Base-by-base conservation (phyloP, 345 rosid species). In the Microcos paniculata region DNA sequence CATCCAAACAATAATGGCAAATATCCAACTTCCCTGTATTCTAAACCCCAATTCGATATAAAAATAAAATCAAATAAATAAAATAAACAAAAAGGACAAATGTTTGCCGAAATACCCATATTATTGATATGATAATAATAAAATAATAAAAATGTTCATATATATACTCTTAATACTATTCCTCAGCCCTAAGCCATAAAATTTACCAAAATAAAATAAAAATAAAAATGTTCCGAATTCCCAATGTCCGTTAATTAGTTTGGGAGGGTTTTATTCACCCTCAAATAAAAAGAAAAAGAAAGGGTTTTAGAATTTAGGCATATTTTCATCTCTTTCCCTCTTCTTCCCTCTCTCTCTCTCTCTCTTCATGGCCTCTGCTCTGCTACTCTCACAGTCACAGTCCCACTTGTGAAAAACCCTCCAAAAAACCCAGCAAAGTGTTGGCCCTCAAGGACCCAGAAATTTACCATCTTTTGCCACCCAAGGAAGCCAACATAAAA, bases 271-370 rank as follows among this genome's bases (percentile, higher is more conserved):
- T 68, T 46, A 48, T 48, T 68, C 48, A 67, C 40, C 35, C 75
- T 35, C 24, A 15, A 6, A 72, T 3, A 5, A 11, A 18, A 9
- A 56, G 16, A 14, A 35, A 30, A 35, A 24, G 45, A 38, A 67
- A 81, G 85, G 84, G 85, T 82, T 84, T 84, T 70, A 73, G 82
- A 13, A 56, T 48, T 53, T 14, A n/a, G n/a, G n/a, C n/a, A n/a
- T n/a, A n/a, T 38, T 21, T 7, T 9, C 52, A 24, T 16, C 62
- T 24, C 63, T 46, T 18, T 19, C 48, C 23, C 66, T 40, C 46
- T 6, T 8, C 30, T 31, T 68, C 13, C 13, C 11, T 56, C 19
- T 16, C 69, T 69, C 62, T 30, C 16, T 66, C 73, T 42, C 67
- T 66, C 8, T 19, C 16, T 71, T 31, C 8, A 81, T 79, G 79